A percentile compares a stretch with the other conserved stretches of the same genome.
Evolutionary conservation across 345 rosid species (phyloP).

Genomic region (Acer campestre): DNA sequence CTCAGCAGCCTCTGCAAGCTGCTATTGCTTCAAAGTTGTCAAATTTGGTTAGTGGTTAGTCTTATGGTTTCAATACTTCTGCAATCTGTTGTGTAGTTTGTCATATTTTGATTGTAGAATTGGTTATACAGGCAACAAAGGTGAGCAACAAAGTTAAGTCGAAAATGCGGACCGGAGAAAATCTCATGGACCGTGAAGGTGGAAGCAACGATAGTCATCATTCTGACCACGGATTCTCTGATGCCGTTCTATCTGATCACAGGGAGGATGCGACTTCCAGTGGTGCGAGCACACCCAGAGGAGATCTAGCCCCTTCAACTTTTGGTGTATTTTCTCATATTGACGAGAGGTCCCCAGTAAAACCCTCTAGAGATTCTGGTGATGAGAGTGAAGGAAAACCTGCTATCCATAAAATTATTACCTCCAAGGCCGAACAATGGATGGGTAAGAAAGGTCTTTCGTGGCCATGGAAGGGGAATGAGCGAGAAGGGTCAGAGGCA

Average conservation of each 20-base stretch:
- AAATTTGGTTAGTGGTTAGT: conserved; percentile 95
- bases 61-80: conserved; percentile 21
- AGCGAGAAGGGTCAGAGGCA: conserved; percentile 63
- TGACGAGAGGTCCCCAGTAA: conserved; percentile 53
- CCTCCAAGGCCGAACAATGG: conserved; percentile 89
- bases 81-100: conserved; percentile 24
- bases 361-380: conserved; percentile 57
- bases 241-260: conserved; percentile 53
- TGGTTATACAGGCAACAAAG: conserved; percentile 66
- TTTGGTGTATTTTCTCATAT: conserved; percentile 59
- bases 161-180: conserved; percentile 63
- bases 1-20: conserved; percentile 88
- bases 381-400: conserved; percentile 80
- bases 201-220: conserved; percentile 76
- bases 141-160: conserved; percentile 87
- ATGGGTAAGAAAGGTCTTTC: conserved; percentile 80
- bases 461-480: conserved; percentile 98
- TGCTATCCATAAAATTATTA: conserved; percentile 63
- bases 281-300: conserved; percentile 93
- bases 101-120: conserved; percentile 35
- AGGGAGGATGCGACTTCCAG: conserved; percentile 86
- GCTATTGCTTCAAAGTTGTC: conserved; percentile 92
- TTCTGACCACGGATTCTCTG: conserved; percentile 65
- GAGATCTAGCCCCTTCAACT: conserved; percentile 55
- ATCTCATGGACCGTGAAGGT: conserved; percentile 58